These are phyloP conservation scores for Jackrogersella minutella DNA, from an alignment of 495 filamentous ascomycete genomes.

Conservation along the genomic window DNA sequence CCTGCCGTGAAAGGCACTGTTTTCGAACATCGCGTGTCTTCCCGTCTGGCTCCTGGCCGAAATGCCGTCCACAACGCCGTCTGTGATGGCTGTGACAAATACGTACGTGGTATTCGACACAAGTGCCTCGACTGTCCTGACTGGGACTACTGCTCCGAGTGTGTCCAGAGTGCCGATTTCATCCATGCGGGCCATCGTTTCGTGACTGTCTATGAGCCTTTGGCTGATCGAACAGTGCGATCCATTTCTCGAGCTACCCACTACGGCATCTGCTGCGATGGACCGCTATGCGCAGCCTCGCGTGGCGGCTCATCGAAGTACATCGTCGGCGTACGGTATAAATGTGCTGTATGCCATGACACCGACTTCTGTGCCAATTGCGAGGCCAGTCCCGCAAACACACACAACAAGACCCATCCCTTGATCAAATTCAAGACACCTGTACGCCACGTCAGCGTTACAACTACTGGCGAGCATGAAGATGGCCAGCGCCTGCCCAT, in stretches of 20 bases:
- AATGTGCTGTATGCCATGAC: slow-evolving; percentile 97
- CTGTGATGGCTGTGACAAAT: slow-evolving; percentile 94
- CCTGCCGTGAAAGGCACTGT: slow-evolving; percentile 64
- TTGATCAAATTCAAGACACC: slow-evolving; percentile 97
- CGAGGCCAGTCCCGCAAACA: slow-evolving; percentile 83
- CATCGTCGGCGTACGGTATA: slow-evolving; percentile 89
- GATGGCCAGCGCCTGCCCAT: slow-evolving; percentile 64
- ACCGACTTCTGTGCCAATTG: slow-evolving; percentile 95
- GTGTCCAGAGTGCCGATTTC: slow-evolving; percentile 68
- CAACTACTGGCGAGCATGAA: slow-evolving; percentile 78
- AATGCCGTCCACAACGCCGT: slow-evolving; percentile 83
- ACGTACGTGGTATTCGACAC: slow-evolving; percentile 88
- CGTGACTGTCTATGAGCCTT: slow-evolving; percentile 82
- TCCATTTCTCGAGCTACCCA: slow-evolving; percentile 64
- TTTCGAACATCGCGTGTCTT: slow-evolving; percentile 62
- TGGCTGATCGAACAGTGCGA: slow-evolving; percentile 59
- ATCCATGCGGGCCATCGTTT: slow-evolving; percentile 89
- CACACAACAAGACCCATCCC: slow-evolving; percentile 92
- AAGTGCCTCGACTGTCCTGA: slow-evolving; percentile 98
- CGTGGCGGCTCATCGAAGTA: slow-evolving; percentile 60
- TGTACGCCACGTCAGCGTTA: slow-evolving; percentile 87
- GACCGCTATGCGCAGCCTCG: slow-evolving; percentile 79
- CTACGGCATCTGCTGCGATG: slow-evolving; percentile 92
- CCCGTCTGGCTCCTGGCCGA: slow-evolving; percentile 81
- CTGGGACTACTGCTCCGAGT: slow-evolving; percentile 93